Conservation (phyloP, 495 filamentous ascomycete species). For the Acidomyces sp. region DNA sequence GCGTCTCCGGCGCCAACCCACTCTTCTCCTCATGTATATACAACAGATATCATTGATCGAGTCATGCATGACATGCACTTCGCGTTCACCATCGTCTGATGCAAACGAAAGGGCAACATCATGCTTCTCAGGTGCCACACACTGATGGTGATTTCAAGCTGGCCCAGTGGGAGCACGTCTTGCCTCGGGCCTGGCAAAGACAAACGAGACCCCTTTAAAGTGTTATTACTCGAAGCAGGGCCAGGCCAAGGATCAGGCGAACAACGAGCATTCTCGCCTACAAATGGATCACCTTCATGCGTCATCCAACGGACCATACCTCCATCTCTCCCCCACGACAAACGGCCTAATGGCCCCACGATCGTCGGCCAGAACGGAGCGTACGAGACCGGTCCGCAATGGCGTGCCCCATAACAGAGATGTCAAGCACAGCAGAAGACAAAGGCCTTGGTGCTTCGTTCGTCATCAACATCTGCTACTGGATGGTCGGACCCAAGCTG, state of each 20-base stretch:
- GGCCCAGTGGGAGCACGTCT: not conserved
- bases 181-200: not conserved
- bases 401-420: slow-evolving; percentile 36
- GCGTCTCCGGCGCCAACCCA: no score
- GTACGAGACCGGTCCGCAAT: slow-evolving; percentile 46
- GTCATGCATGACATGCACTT: not conserved
- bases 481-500: slow-evolving; percentile 43
- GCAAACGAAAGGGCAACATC: not conserved
- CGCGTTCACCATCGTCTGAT: not conserved
- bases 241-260: not conserved
- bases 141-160: not conserved
- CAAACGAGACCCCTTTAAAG: not conserved
- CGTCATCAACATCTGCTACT: slow-evolving; percentile 52
- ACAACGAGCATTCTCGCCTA: not conserved
- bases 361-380: slow-evolving; percentile 43
- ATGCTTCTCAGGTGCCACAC: not conserved
- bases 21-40: no score
- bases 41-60: no score
- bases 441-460: slow-evolving; percentile 47
- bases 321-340: no score
- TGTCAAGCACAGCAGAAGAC: slow-evolving; percentile 45
- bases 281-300: not conserved
- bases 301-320: no score
- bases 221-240: not conserved
- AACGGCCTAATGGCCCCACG: no score